Percentiles rank a stretch among this genome's conserved stretches.
Evolutionary conservation across 2,329 filamentous ascomycete species (phyloP).

Genomic region (Pseudocercospora musae): DNA sequence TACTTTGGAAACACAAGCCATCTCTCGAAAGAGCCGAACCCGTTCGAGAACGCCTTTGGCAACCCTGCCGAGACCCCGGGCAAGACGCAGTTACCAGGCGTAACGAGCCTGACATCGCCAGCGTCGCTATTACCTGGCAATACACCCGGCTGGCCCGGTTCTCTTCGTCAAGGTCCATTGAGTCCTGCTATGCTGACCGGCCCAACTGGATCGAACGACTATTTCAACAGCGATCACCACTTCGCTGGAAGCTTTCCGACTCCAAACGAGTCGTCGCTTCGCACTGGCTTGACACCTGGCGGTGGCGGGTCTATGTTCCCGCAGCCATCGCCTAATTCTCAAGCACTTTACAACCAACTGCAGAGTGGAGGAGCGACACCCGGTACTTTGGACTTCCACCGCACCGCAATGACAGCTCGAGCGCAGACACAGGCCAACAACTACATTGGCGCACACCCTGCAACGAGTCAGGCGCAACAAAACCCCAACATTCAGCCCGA

Average conservation of each 20-base stretch:
- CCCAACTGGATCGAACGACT: conserved; percentile 68
- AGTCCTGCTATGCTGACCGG: conserved; percentile 97
- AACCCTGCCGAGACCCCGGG: conserved; percentile 74
- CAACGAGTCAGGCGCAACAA: conserved; percentile 45
- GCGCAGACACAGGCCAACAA: conserved; percentile 53
- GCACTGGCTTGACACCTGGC: conserved; percentile 88
- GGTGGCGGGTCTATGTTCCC: conserved; percentile 98
- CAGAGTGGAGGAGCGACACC: conserved; percentile 82
- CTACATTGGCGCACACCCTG: conserved; percentile 35
- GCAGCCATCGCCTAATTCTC: conserved; percentile 80
- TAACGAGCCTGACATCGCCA: conserved; percentile 87
- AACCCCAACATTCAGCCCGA: conserved; percentile 40
- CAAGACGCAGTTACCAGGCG: conserved; percentile 75
- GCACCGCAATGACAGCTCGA: conserved; percentile 79
- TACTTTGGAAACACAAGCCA: conserved; percentile 49
- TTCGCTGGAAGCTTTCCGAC: conserved; percentile 86
- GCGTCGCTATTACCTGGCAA: conserved; percentile 73
- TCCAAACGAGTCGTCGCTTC: conserved; percentile 90
- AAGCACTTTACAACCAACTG: conserved; percentile 75
- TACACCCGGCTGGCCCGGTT: conserved; percentile 78
- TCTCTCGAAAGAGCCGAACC: conserved; percentile 82
- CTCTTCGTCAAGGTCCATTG: conserved; percentile 83
- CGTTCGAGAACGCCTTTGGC: conserved; percentile 93
- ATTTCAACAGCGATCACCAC: conserved; percentile 70
- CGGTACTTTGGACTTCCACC: conserved; percentile 88